These are phyloP conservation scores for Camelina hispida DNA, from an alignment of 345 rosid species.

Conservation along the genomic window DNA sequence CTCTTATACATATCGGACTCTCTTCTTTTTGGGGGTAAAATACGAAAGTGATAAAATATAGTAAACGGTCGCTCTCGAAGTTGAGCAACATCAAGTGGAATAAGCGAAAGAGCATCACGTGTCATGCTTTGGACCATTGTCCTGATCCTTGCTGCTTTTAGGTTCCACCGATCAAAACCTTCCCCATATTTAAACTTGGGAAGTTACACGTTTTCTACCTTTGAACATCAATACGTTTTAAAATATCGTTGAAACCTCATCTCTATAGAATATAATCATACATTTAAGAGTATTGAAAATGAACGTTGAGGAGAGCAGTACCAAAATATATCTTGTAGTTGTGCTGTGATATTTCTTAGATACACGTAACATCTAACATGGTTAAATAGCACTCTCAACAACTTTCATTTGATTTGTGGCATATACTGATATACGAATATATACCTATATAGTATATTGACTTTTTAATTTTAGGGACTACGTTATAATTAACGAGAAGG, in stretches of 20 bases:
- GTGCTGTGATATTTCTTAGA: conserved; percentile 19
- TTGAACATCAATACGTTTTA: not conserved
- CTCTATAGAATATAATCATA: not conserved
- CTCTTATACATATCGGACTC: conserved; percentile 8
- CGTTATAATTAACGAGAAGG: conserved; percentile 11
- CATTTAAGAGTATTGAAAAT: not conserved
- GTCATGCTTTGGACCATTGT: conserved; percentile 30
- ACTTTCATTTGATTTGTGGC: not conserved
- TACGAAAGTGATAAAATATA: conserved; percentile 11
- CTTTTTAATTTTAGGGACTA: not conserved
- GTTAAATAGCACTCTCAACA: conserved; percentile 22
- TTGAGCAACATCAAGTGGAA: conserved; percentile 23
- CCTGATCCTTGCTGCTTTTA: conserved; percentile 39
- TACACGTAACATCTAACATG: conserved; percentile 31
- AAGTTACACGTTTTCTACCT: conserved; percentile 28
- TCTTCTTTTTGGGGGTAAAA: not conserved
- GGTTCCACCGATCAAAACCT: conserved; percentile 28
- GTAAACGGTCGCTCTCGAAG: conserved; percentile 17
- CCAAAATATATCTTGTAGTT: conserved; percentile 15
- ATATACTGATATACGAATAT: not conserved
- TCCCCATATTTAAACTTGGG: conserved; percentile 10
- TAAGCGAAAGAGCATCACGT: conserved; percentile 32
- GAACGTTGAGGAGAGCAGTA: not conserved
- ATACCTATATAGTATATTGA: too few species aligned
- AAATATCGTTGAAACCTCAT: not conserved